Conservation (phyloP, 345 rosid genomes). For the Melaleuca alternifolia region DNA sequence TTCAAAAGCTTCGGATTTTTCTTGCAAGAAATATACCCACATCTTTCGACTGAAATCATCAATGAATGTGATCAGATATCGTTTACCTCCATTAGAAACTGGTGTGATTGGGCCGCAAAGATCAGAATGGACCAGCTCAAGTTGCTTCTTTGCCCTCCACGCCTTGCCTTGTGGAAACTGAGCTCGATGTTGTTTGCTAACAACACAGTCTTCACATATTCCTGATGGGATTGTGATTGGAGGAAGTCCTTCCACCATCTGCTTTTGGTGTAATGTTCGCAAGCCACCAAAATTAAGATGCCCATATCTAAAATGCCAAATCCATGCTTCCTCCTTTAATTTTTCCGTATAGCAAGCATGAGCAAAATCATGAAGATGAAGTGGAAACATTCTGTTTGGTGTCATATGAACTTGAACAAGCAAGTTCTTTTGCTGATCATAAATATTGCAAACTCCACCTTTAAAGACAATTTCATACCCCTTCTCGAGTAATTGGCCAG, state of each 20-base stretch:
- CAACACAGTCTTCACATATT: background rate
- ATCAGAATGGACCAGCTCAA: background rate
- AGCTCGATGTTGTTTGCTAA: background rate
- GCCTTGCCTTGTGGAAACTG: background rate
- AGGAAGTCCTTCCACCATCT: background rate
- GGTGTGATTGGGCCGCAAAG: background rate
- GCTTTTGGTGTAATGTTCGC: background rate
- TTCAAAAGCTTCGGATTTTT: background rate
- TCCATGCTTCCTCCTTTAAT: background rate
- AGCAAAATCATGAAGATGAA: background rate
- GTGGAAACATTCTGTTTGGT: background rate
- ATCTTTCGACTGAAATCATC: background rate
- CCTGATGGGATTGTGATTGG: background rate
- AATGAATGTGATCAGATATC: background rate
- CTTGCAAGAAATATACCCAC: background rate
- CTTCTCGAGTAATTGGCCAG: too few species aligned
- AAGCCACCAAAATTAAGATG: background rate
- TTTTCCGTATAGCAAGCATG: background rate
- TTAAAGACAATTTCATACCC: too few species aligned
- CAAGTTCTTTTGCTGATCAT: too few species aligned
- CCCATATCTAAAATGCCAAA: background rate
- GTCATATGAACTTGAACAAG: too few species aligned
- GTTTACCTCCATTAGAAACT: background rate
- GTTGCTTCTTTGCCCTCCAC: background rate
- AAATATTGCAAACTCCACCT: too few species aligned